Conservation (phyloP, 352 stramenopile genomes). For the Phytophthora hibernalis region DNA sequence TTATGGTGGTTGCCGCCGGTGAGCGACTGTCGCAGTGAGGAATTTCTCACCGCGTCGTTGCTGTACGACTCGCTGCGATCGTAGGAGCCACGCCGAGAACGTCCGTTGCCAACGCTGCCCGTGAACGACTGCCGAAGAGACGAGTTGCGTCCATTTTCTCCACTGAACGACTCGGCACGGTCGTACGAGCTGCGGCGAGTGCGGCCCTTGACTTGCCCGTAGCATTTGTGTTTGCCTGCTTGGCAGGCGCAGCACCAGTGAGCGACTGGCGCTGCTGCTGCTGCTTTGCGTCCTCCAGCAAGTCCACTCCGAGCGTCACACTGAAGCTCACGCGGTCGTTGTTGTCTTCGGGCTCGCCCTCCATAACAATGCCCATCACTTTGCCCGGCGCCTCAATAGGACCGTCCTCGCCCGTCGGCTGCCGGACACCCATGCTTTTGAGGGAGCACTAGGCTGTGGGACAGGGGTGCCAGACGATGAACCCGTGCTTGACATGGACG, state of each 20-base stretch:
- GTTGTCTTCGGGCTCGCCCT: constrained; percentile 63
- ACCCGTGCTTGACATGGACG: constrained; percentile 49
- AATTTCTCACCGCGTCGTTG: constrained; percentile 37
- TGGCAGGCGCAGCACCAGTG: constrained; percentile 40
- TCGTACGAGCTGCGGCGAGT: constrained; percentile 65
- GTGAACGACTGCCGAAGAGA: constrained; percentile 46
- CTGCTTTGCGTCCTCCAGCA: constrained; percentile 73
- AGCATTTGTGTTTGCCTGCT: constrained; percentile 32
- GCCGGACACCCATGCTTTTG: constrained; percentile 50
- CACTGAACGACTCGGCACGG: constrained; percentile 46
- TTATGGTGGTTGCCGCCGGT: constrained; percentile 46
- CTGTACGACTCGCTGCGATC: constrained; percentile 52
- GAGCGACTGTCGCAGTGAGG: constrained; percentile 49
- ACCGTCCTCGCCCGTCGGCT: constrained; percentile 83
- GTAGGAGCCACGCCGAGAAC: constrained; percentile 57
- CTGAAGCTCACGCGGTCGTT: constrained; percentile 83
- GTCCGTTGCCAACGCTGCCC: constrained; percentile 35
- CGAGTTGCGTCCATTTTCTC: constrained; percentile 44
- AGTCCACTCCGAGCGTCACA: constrained; percentile 78
- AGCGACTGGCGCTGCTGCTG: constrained; percentile 63
- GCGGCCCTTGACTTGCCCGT: constrained; percentile 44
- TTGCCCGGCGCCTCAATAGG: constrained; percentile 71
- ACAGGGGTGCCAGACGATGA: constrained; percentile 32
- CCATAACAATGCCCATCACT: constrained; percentile 81
- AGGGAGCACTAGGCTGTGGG: constrained; percentile 29